Conservation (phyloP, 192 early-diverging fungal genomes). For the Cetraspora pellucida region DNA sequence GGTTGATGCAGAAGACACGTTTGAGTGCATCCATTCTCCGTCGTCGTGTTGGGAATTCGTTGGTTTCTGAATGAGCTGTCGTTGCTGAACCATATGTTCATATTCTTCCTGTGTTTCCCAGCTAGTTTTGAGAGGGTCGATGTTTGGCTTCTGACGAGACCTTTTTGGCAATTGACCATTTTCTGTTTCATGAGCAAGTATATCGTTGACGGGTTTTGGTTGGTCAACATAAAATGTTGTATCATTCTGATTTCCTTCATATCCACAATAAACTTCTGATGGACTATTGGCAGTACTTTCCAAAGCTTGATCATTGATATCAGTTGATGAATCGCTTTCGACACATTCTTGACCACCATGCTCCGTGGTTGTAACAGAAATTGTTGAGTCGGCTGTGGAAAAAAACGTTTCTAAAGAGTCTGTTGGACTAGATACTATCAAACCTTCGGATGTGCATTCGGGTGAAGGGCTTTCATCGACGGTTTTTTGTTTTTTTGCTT, state of each 20-base stretch:
- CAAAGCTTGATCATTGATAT: conserved; percentile 6
- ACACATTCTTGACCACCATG: neutral
- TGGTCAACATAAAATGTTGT: conserved; percentile 5
- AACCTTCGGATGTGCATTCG: neutral
- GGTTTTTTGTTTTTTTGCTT: conserved; percentile 39
- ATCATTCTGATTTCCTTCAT: neutral
- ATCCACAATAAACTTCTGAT: neutral
- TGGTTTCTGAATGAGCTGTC: conserved; percentile 17
- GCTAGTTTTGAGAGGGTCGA: conserved; percentile 26
- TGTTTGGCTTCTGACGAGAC: conserved; percentile 29
- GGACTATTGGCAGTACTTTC: neutral
- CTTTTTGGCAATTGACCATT: conserved; percentile 25
- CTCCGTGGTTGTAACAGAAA: neutral
- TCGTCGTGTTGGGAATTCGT: neutral
- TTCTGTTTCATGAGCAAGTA: neutral
- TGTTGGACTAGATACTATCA: conserved; percentile 9
- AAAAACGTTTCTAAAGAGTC: conserved; percentile 11
- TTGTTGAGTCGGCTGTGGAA: conserved; percentile 7
- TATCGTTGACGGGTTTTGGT: conserved; percentile 11
- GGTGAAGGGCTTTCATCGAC: neutral
- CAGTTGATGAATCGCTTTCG: conserved; percentile 1
- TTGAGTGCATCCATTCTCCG: conserved; percentile 16
- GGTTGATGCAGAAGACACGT: conserved; percentile 11
- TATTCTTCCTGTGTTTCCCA: conserved; percentile 32
- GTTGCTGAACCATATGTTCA: conserved; percentile 22